A percentile compares a stretch with the other conserved stretches of the same genome.
Conservation (phyloP, 176 grass and related monocot genomes). For the Zea luxurians region DNA sequence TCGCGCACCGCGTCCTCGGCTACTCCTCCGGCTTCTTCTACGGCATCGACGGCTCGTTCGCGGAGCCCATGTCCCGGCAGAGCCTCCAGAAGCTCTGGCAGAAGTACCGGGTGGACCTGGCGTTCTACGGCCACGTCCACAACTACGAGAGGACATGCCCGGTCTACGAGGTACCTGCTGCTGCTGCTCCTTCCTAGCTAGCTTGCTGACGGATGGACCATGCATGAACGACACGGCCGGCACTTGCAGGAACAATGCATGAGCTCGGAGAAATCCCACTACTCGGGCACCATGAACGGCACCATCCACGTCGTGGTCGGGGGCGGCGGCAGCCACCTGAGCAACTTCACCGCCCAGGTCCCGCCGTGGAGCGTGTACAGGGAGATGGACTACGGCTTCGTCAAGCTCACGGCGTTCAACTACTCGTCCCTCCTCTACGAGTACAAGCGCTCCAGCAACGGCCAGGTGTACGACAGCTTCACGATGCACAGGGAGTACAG, state of each 20-base stretch:
- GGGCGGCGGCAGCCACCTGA: constrained; percentile 70
- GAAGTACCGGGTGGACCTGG: constrained; percentile 68
- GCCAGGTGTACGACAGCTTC: constrained; percentile 74
- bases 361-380: constrained; percentile 76
- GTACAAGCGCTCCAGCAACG: constrained; percentile 66
- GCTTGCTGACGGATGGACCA: too few relatives aligned
- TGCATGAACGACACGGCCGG: too few relatives aligned
- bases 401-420: constrained; percentile 81
- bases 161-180: constrained; percentile 55
- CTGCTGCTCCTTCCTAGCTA: background rate
- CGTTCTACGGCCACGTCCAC: constrained; percentile 81
- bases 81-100: constrained; percentile 79
- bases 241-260: constrained; percentile 40
- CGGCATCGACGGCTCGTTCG: constrained; percentile 43
- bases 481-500: constrained; percentile 65
- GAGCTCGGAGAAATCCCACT: constrained; percentile 50
- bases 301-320: constrained; percentile 79
- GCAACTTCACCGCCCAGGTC: constrained; percentile 43
- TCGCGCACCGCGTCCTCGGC: constrained; percentile 78
- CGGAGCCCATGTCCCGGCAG: constrained; percentile 66
- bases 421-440: constrained; percentile 67
- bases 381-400: constrained; percentile 74
- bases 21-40: constrained; percentile 71
- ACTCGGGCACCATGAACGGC: constrained; percentile 54
- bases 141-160: constrained; percentile 92